A percentile compares a stretch with the other conserved stretches of the same genome.
These are phyloP conservation scores for Mimosa bimucronata DNA, from an alignment of 306 rosid species.

Conservation along the genomic window DNA sequence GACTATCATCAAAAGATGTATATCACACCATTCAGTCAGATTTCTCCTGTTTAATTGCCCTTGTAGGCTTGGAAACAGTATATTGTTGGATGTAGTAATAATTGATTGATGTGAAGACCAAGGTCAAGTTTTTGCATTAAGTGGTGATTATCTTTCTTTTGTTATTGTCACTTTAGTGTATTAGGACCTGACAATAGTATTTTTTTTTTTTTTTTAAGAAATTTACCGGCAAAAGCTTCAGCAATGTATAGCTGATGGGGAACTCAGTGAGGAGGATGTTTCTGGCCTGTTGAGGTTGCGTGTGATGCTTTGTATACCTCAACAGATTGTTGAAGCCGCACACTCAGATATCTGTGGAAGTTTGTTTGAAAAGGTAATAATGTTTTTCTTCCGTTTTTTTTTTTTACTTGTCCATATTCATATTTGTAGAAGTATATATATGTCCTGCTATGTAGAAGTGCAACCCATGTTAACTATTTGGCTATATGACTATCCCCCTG, in stretches of 20 bases:
- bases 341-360: constrained; percentile 95
- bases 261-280: constrained; percentile 78
- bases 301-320: constrained; percentile 92
- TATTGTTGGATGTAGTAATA: not conserved
- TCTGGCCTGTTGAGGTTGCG: constrained; percentile 86
- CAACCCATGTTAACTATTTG: not conserved
- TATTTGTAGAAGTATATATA: constrained; percentile 12
- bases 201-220: constrained; percentile 51
- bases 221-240: constrained; percentile 97
- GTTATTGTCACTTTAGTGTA: constrained; percentile 22
- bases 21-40: not conserved
- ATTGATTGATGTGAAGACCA: constrained; percentile 1
- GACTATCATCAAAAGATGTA: not conserved
- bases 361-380: constrained; percentile 86
- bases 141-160: not conserved
- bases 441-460: constrained; percentile 30
- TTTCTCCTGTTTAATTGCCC: not conserved
- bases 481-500: constrained; percentile 10
- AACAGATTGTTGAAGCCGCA: constrained; percentile 84
- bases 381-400: constrained; percentile 25
- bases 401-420: constrained; percentile 13
- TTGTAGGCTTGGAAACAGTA: not conserved
- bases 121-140: constrained; percentile 19
- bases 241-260: constrained; percentile 89
- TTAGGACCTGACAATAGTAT: constrained; percentile 40